These are phyloP conservation scores for Pyracantha coccinea DNA, from an alignment of 331 rosid genomes.

Conservation along the genomic window DNA sequence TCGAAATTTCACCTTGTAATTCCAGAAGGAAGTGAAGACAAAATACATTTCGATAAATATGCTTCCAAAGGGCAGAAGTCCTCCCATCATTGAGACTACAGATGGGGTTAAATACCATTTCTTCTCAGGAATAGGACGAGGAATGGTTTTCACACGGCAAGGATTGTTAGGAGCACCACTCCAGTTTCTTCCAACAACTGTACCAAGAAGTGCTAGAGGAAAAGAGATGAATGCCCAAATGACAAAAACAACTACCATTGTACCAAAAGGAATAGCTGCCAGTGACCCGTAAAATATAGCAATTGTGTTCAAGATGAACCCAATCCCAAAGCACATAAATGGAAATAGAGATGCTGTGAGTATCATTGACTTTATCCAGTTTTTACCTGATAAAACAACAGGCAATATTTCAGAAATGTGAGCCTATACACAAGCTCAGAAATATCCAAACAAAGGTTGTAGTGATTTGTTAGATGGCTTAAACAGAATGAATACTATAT, in stretches of 20 bases:
- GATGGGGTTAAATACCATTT: constrained; percentile 99
- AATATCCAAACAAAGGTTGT: neutral
- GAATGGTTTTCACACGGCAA: constrained; percentile 97
- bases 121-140: constrained; percentile 99
- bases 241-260: constrained; percentile 95
- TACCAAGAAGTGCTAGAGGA: constrained; percentile 98
- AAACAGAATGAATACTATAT: neutral
- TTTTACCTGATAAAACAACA: constrained; percentile 56
- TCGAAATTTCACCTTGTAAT: constrained; percentile 69
- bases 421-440: neutral
- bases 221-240: constrained; percentile 98
- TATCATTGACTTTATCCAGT: constrained; percentile 97
- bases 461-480: neutral
- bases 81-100: constrained; percentile 97
- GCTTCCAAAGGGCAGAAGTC: constrained; percentile 98
- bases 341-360: constrained; percentile 98
- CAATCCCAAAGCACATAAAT: constrained; percentile 94
- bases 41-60: constrained; percentile 99
- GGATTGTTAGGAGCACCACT: constrained; percentile 99
- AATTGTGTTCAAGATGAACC: constrained; percentile 80
- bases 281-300: constrained; percentile 98
- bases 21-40: constrained; percentile 99
- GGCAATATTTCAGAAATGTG: neutral
- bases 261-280: constrained; percentile 98
- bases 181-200: constrained; percentile 99